Conservation (phyloP, 352 stramenopile genomes). For the Globisporangium paroecandrum region DNA sequence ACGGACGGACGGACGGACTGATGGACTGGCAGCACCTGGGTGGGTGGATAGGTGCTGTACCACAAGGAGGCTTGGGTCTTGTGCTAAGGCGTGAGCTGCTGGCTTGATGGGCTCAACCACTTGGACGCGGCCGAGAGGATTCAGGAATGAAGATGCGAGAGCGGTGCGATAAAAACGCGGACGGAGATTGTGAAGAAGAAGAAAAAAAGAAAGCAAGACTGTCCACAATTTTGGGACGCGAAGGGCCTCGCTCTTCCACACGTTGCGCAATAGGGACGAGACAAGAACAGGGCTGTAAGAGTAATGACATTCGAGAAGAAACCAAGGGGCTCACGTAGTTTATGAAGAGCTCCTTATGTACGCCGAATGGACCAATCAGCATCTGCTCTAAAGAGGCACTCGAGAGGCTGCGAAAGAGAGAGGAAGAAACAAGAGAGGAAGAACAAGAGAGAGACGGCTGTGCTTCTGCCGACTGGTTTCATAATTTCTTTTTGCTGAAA, state of each 20-base stretch:
- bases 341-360: background rate
- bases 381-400: background rate
- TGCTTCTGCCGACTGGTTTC: background rate
- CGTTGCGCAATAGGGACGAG: background rate
- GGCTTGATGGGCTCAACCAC: background rate
- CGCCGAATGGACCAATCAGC: background rate
- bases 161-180: constrained; percentile 6
- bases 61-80: background rate
- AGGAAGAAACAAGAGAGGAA: background rate
- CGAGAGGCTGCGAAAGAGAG: background rate
- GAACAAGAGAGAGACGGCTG: background rate
- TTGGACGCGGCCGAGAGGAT: background rate
- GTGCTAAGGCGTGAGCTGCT: background rate
- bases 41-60: background rate
- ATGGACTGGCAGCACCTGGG: background rate
- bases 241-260: background rate
- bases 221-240: background rate
- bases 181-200: background rate
- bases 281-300: background rate
- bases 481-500: background rate
- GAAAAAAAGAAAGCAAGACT: background rate
- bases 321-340: background rate
- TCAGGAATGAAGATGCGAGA: background rate
- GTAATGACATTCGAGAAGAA: background rate
- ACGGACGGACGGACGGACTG: background rate